Base-by-base conservation (phyloP, 208 protist species). In the Leishmania guyanensis region DNA sequence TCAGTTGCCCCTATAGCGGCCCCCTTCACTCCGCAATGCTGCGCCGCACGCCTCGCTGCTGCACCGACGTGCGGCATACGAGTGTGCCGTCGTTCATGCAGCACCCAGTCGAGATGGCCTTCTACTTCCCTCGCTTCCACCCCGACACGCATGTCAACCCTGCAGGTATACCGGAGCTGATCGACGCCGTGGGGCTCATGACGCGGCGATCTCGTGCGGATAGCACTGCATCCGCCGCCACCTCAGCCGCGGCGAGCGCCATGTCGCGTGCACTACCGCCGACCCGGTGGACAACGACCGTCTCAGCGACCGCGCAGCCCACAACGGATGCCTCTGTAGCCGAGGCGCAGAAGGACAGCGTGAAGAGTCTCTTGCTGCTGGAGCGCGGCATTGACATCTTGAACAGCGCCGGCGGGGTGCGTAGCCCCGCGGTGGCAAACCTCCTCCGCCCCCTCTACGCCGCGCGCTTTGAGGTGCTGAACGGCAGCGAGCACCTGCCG, bases 71-170 rank as follows among this genome's bases (percentile, higher is more conserved):
- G 76, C 71, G 76, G 17, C 86, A 89, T 36, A 94, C 93, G 36
- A 90, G 89, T 72, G 84, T 89, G 16, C 93, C 93, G 48, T 76
- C 82, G 26, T 89, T 90, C 66, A 89, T 96, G 79, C 71, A 89
- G 64, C 86, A 90, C 50, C 83, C 91, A 10, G 90, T 82, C n/a
- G 94, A 97, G 73, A 68, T 96, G 80, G 92, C 91, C 65, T 97
- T 96, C 78, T 97, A 94, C 82, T 94, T 89, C 73, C 92, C 94
- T 2, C 88, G 94, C 70, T 96, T 97, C 79, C 91, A 94, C 81
- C 92, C 92, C 5, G 29, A 56, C 43, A 88, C 86, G 6, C 94
- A 97, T 87, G 73, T 96, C 48, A 77, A 69, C 58, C 26, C 81
- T 54, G 84, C 88, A 33, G 88, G 91, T 60, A 93, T 97, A 56